These are phyloP conservation scores for Ophiobolus disseminans DNA, from an alignment of 2,329 filamentous ascomycete species.

Conservation along the genomic window DNA sequence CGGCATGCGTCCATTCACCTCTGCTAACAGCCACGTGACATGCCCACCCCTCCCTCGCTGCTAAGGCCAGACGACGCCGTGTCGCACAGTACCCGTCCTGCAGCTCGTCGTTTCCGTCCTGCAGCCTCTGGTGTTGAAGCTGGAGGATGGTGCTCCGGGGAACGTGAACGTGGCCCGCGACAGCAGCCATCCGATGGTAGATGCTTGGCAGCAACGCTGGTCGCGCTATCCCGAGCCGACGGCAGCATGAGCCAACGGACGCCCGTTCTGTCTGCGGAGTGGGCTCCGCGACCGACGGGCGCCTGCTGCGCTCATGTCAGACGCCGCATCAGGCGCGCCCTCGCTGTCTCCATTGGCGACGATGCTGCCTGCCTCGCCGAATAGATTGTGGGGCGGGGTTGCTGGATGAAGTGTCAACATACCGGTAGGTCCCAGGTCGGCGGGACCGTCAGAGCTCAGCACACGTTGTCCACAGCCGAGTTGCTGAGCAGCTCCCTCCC, in stretches of 20 bases:
- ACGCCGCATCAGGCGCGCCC: slow-evolving; percentile 11
- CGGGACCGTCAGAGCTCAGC: slow-evolving; percentile 15
- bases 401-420: slow-evolving; percentile 16
- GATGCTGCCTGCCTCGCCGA: slow-evolving; percentile 15
- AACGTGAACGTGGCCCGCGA: slow-evolving; percentile 21
- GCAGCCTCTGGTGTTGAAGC: neutral
- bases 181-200: slow-evolving; percentile 15
- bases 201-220: slow-evolving; percentile 14
- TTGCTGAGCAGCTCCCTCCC: slow-evolving; percentile 5
- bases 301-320: slow-evolving; percentile 16
- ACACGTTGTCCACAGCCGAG: neutral
- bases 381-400: slow-evolving; percentile 7
- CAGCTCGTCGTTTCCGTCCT: slow-evolving; percentile 6
- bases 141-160: slow-evolving; percentile 17
- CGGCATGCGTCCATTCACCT: slow-evolving; percentile 1
- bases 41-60: too few species aligned
- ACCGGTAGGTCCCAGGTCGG: slow-evolving; percentile 19
- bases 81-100: too few species aligned
- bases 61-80: too few species aligned
- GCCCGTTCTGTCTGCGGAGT: slow-evolving; percentile 8
- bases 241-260: slow-evolving; percentile 20
- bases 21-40: neutral
- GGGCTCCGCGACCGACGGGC: slow-evolving; percentile 7
- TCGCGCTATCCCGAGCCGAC: slow-evolving; percentile 24
- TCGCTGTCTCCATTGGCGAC: slow-evolving; percentile 11